These are phyloP conservation scores for Stephania yunnanensis DNA, from an alignment of 164 flowering plant genomes.

Conservation along the genomic window DNA sequence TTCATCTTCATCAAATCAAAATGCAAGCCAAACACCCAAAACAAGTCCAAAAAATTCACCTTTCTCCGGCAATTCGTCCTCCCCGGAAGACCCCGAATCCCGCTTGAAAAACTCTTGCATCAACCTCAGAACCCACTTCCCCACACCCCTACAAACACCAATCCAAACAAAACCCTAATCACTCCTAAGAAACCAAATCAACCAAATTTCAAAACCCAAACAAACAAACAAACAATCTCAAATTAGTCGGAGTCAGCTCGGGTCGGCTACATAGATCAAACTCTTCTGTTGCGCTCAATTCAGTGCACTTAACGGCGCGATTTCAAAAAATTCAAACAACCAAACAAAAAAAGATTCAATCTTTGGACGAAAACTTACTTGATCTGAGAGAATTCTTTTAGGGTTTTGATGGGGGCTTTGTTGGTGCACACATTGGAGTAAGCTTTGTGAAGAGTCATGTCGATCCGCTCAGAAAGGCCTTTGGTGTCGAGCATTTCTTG, in stretches of 20 bases:
- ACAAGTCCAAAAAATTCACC: constrained; percentile 23
- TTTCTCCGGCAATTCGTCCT: constrained; percentile 28
- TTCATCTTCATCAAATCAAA: neutral
- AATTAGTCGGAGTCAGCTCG: too few species aligned
- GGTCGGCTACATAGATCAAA: too few species aligned
- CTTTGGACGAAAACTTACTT: constrained; percentile 38
- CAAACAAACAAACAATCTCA: too few species aligned
- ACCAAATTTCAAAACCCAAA: neutral
- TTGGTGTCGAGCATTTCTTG: constrained; percentile 56
- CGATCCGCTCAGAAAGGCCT: constrained; percentile 46
- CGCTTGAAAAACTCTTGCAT: constrained; percentile 57
- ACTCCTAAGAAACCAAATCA: constrained; percentile 3
- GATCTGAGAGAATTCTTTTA: constrained; percentile 58
- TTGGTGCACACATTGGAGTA: constrained; percentile 45
- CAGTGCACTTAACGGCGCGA: too few species aligned
- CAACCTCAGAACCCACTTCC: constrained; percentile 72
- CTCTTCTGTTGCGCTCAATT: too few species aligned
- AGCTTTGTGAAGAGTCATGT: constrained; percentile 48
- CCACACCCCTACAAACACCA: constrained; percentile 59
- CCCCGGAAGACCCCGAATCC: constrained; percentile 33
- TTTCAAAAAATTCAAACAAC: too few species aligned
- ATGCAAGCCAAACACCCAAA: neutral
- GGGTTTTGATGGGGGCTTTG: constrained; percentile 44
- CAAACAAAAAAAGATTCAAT: neutral
- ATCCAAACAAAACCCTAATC: constrained; percentile 9